Conservation (phyloP, 768 basidiomycete species). For the Phanerochaete sordida region DNA sequence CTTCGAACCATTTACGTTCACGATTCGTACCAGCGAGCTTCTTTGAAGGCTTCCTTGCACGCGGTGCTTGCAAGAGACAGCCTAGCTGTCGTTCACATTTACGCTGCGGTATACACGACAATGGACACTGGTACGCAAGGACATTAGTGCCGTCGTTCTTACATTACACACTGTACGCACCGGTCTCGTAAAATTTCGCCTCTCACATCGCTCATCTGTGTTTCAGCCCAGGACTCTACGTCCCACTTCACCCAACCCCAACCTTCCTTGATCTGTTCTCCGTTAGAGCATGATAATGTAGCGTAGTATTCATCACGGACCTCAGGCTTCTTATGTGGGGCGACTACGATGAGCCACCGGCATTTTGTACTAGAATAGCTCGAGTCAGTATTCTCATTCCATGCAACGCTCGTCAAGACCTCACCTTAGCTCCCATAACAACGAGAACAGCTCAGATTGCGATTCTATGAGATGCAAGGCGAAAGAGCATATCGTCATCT, state of each 20-base stretch:
- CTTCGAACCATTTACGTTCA: too few relatives aligned
- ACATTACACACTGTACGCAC: conserved; percentile 22
- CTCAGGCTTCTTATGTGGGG: conserved; percentile 77
- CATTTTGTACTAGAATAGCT: conserved; percentile 42
- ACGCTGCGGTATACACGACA: conserved; percentile 50
- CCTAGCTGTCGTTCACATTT: conserved; percentile 19
- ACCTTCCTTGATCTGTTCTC: conserved; percentile 52
- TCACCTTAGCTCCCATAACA: conserved; percentile 55
- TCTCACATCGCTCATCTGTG: conserved; percentile 35
- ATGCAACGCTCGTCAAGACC: background rate
- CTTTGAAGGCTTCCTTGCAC: background rate
- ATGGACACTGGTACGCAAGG: conserved; percentile 36
- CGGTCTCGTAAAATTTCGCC: conserved; percentile 50
- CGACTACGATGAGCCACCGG: conserved; percentile 64
- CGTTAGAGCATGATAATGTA: background rate
- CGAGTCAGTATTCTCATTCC: background rate
- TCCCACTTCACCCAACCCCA: conserved; percentile 71
- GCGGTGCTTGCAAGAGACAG: background rate
- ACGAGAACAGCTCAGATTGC: conserved; percentile 57
- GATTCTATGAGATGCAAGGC: conserved; percentile 67
- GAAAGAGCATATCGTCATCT: conserved; percentile 72
- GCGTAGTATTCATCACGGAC: conserved; percentile 29
- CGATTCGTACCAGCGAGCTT: too few relatives aligned
- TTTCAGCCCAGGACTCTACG: conserved; percentile 41
- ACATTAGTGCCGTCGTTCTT: background rate